These are phyloP conservation scores for Carpinus fangiana DNA, from an alignment of 306 rosid species.

Conservation along the genomic window DNA sequence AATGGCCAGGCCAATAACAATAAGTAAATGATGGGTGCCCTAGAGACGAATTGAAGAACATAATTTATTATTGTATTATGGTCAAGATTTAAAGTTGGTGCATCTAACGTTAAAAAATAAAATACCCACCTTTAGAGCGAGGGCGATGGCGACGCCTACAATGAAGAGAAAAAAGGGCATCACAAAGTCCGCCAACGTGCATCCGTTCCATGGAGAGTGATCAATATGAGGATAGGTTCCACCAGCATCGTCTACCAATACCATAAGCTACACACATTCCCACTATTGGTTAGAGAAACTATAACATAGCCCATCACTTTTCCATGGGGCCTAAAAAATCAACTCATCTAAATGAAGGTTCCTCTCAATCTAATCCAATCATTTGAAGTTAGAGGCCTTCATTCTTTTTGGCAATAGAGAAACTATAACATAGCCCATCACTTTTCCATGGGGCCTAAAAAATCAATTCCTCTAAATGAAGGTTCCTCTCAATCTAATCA, in stretches of 20 bases:
- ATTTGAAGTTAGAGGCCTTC: no score
- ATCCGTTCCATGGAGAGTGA: slow-evolving; percentile 96
- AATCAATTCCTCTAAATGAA: neutral
- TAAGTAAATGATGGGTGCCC: no score
- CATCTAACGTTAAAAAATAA: no score
- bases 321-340: neutral
- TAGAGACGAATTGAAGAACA: no score
- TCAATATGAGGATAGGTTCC: slow-evolving; percentile 75
- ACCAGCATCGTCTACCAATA: slow-evolving; percentile 87
- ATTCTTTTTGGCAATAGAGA: no score
- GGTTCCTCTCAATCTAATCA: no score
- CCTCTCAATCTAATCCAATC: no score
- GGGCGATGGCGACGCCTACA: slow-evolving; percentile 88
- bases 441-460: no score
- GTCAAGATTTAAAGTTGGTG: no score
- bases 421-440: no score
- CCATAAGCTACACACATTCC: slow-evolving; percentile 54
- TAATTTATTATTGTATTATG: no score
- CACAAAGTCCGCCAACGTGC: slow-evolving; percentile 84
- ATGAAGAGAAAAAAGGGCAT: slow-evolving; percentile 97
- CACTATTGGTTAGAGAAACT: neutral
- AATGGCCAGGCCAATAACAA: neutral
- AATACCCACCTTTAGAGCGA: slow-evolving; percentile 57
- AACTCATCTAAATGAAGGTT: neutral
- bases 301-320: neutral